Conservation (phyloP, 2,329 filamentous ascomycete genomes). For the Cryphonectria nitschkei region DNA sequence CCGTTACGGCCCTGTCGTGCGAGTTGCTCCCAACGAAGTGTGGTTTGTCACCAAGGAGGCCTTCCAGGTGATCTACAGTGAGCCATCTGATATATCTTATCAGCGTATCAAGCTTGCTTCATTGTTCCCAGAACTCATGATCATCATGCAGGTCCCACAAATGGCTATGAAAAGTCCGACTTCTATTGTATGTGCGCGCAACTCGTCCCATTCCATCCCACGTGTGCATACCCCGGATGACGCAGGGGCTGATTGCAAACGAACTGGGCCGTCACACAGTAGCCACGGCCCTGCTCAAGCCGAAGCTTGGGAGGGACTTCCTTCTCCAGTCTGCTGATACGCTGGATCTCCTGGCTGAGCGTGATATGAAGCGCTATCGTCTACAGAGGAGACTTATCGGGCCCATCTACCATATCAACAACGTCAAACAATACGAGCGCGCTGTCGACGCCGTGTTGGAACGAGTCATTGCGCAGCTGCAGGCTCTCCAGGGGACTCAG, state of each 20-base stretch:
- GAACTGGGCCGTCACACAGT: slow-evolving; percentile 41
- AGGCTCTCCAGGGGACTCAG: slow-evolving; percentile 41
- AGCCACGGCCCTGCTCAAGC: slow-evolving; percentile 50
- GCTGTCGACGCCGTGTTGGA: slow-evolving; percentile 47
- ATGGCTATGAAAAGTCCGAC: slow-evolving; percentile 54
- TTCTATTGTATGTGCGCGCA: slow-evolving; percentile 50
- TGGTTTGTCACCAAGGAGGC: slow-evolving; percentile 55
- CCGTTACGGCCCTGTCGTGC: slow-evolving; percentile 54
- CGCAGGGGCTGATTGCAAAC: slow-evolving; percentile 11
- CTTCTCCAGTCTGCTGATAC: slow-evolving; percentile 45
- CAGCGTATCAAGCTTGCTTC: not conserved
- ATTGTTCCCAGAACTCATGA: not conserved
- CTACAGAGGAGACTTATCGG: slow-evolving; percentile 54
- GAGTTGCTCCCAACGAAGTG: slow-evolving; percentile 57
- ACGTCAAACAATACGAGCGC: slow-evolving; percentile 46
- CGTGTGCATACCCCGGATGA: not conserved
- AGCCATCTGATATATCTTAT: slow-evolving; percentile 26
- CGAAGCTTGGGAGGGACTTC: slow-evolving; percentile 45
- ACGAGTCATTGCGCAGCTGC: slow-evolving; percentile 42
- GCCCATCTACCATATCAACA: slow-evolving; percentile 49
- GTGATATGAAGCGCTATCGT: slow-evolving; percentile 50
- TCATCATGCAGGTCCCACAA: slow-evolving; percentile 44
- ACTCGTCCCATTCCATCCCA: not conserved
- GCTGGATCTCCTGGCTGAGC: slow-evolving; percentile 56
- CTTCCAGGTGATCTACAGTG: slow-evolving; percentile 53